phyloP scores from a whole-genome alignment of 352 stramenopile species.

The Pythium sp. region DNA sequence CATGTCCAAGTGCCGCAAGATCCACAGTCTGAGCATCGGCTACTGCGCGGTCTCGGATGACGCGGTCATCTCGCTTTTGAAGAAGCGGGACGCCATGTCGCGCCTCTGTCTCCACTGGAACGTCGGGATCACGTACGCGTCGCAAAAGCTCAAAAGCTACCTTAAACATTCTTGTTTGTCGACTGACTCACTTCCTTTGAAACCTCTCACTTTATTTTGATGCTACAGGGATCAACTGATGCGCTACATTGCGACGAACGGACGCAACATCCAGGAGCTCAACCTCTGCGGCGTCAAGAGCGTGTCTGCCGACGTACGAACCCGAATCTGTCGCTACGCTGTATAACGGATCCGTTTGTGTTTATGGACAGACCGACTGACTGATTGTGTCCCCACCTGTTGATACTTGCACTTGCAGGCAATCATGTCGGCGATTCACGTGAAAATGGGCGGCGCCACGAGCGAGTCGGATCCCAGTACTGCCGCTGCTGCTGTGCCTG shows the following conservation, averaged over 20 bases:
- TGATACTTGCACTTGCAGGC: conserved; percentile 21
- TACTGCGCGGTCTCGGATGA: conserved; percentile 88
- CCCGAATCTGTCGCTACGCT: not conserved
- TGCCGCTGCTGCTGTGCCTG: conserved; percentile 10
- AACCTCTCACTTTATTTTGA: not conserved
- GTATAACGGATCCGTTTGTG: not conserved
- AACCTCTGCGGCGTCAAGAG: conserved; percentile 88
- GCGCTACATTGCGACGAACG: conserved; percentile 65
- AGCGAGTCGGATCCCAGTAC: conserved; percentile 28
- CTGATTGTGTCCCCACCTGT: not conserved
- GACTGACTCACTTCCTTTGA: too few relatives aligned
- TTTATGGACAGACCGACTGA: too few relatives aligned
- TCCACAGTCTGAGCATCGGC: conserved; percentile 82
- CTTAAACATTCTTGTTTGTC: too few relatives aligned
- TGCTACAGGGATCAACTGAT: conserved; percentile 71
- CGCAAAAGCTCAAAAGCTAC: not conserved
- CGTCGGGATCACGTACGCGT: conserved; percentile 74
- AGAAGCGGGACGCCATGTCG: conserved; percentile 77
- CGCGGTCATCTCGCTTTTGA: conserved; percentile 79
- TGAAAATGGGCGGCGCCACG: conserved; percentile 66
- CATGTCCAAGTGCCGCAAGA: conserved; percentile 87
- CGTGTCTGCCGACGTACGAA: conserved; percentile 67
- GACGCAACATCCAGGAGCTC: conserved; percentile 81
- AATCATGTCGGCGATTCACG: conserved; percentile 72
- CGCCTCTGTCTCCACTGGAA: conserved; percentile 86